Evolutionary conservation across 2,329 filamentous ascomycete genomes (phyloP).

Genomic region (Arachnopeziza araneosa): DNA sequence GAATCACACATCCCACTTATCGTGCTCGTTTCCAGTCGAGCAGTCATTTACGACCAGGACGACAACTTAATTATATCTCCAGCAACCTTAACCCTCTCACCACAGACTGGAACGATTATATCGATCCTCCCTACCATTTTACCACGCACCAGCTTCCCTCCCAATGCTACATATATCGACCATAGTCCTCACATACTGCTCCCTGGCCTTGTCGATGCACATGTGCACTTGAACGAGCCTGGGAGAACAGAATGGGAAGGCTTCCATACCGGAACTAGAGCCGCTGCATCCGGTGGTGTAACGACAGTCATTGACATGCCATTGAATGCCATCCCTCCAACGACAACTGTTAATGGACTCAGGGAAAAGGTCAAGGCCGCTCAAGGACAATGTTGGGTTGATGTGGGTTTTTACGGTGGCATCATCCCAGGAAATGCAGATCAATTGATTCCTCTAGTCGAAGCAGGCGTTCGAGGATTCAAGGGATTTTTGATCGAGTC

Average conservation of each 20-base stretch:
- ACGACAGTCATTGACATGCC: conserved; percentile 98
- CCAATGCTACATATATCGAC: conserved; percentile 69
- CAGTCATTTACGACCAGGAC: conserved; percentile 68
- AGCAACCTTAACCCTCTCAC: conserved; percentile 77
- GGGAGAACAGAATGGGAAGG: conserved; percentile 98
- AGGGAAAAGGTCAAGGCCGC: conserved; percentile 82
- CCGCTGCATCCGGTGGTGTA: conserved; percentile 90
- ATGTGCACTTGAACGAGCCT: conserved; percentile 96
- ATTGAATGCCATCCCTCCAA: conserved; percentile 92
- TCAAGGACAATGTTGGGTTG: conserved; percentile 88
- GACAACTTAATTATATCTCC: conserved; percentile 61
- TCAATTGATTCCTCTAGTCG: conserved; percentile 74
- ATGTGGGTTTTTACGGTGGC: conserved; percentile 97
- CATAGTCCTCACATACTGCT: conserved; percentile 80
- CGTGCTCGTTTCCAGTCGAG: conserved; percentile 78
- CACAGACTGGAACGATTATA: conserved; percentile 75
- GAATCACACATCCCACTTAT: conserved; percentile 45
- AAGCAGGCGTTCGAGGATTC: conserved; percentile 86
- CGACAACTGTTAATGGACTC: conserved; percentile 78
- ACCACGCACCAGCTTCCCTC: conserved; percentile 69
- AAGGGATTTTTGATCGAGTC: conserved; percentile 98
- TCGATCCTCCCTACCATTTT: conserved; percentile 68
- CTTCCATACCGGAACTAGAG: conserved; percentile 89
- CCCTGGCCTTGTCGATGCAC: conserved; percentile 90
- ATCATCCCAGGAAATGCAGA: conserved; percentile 83